Evolutionary conservation across 345 rosid genomes (phyloP).

Genomic region (Viola odorata): DNA sequence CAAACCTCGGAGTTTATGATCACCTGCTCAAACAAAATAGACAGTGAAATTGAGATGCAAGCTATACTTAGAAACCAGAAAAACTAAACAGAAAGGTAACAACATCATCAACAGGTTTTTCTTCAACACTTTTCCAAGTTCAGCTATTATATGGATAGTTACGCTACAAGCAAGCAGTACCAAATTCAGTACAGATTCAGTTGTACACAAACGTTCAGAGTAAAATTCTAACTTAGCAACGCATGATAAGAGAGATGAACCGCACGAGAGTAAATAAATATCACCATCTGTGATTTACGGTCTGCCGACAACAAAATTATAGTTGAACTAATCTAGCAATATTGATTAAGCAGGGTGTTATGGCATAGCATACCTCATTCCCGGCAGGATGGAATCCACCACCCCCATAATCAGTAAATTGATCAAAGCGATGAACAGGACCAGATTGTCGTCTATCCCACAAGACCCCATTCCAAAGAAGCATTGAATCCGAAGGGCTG

Average conservation of each 20-base stretch:
- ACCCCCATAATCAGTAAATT: slow-evolving; percentile 90
- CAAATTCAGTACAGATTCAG: no score
- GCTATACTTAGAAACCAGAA: not conserved
- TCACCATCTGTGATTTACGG: not conserved
- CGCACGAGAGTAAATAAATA: not conserved
- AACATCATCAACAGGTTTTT: not conserved
- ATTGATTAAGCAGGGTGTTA: not conserved
- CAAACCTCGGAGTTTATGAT: slow-evolving; percentile 96
- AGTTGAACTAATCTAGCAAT: not conserved
- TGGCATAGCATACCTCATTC: slow-evolving; percentile 63
- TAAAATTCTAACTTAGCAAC: no score
- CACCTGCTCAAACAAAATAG: slow-evolving; percentile 40
- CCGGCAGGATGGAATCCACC: slow-evolving; percentile 99
- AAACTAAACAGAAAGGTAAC: not conserved
- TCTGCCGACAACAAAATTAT: not conserved
- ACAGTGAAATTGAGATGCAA: no score
- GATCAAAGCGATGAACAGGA: slow-evolving; percentile 70
- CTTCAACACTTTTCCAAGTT: no score
- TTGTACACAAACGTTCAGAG: no score
- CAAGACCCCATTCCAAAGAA: slow-evolving; percentile 88
- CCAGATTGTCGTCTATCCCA: slow-evolving; percentile 73
- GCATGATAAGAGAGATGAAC: no score
- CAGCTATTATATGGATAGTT: no score
- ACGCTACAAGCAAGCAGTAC: no score
- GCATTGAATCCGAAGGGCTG: slow-evolving; percentile 73